phyloP scores from a whole-genome alignment of 108 stramenopile genomes.

The Hondaea fermentalgiana region DNA sequence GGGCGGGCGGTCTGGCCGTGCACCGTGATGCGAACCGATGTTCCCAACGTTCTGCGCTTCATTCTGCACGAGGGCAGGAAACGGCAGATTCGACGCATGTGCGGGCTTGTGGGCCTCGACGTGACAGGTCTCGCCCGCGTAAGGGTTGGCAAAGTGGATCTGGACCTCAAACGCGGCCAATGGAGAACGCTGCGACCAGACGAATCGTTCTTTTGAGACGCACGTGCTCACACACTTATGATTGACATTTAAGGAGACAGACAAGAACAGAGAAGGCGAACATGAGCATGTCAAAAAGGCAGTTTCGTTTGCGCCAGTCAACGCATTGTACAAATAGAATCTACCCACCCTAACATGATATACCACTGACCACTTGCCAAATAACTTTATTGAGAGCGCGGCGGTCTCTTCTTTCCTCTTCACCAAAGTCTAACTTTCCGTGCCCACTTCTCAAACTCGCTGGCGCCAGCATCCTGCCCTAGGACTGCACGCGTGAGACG shows the following conservation, averaged over 20 bases:
- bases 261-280: too few species aligned
- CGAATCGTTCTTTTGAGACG: neutral
- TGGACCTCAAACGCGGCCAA: neutral
- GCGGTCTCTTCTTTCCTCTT: too few species aligned
- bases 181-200: neutral
- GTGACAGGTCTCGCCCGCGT: neutral
- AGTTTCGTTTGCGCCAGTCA: too few species aligned
- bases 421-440: neutral
- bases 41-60: neutral
- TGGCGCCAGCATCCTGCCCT: neutral
- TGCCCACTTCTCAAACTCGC: neutral
- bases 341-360: too few species aligned
- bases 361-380: too few species aligned
- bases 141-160: neutral
- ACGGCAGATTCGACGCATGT: slow-evolving; percentile 7
- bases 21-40: neutral
- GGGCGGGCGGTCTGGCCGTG: neutral
- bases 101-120: neutral
- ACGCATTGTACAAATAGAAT: too few species aligned
- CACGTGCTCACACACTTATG: too few species aligned
- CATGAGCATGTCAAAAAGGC: too few species aligned
- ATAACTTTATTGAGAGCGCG: too few species aligned
- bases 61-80: neutral
- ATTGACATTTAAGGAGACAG: too few species aligned
- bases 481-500: neutral